Evolutionary conservation across 768 basidiomycete species (phyloP).

Genomic region (Mycena sanguinolenta): DNA sequence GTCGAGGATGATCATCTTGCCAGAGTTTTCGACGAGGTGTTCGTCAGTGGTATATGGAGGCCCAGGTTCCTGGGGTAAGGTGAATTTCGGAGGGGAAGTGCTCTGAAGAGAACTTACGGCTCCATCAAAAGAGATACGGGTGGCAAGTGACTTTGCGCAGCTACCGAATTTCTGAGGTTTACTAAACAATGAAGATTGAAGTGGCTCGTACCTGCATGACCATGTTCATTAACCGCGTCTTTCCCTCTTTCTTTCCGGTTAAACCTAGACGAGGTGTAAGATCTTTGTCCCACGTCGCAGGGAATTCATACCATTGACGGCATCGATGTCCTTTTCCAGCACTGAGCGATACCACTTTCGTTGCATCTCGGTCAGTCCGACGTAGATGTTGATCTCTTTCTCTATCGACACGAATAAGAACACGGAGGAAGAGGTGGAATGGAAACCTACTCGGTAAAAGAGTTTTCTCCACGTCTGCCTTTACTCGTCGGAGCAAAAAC

Average conservation of each 20-base stretch:
- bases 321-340: slow-evolving; percentile 98
- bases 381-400: slow-evolving; percentile 99
- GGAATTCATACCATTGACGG: slow-evolving; percentile 83
- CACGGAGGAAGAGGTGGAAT: not conserved
- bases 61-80: slow-evolving; percentile 83
- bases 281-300: not conserved
- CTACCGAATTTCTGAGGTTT: slow-evolving; percentile 43
- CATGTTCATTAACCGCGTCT: slow-evolving; percentile 97
- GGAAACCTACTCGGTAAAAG: slow-evolving; percentile 82
- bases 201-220: slow-evolving; percentile 89
- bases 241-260: slow-evolving; percentile 98
- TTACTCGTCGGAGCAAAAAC: slow-evolving; percentile 94
- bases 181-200: not conserved
- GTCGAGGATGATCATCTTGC: slow-evolving; percentile 98
- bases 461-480: slow-evolving; percentile 97
- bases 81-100: not conserved
- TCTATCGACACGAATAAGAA: slow-evolving; percentile 58
- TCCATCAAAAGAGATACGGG: slow-evolving; percentile 93
- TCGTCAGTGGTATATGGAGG: slow-evolving; percentile 99
- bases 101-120: slow-evolving; percentile 65
- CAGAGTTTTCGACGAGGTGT: slow-evolving; percentile 93
- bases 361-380: slow-evolving; percentile 97
- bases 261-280: slow-evolving; percentile 63
- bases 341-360: slow-evolving; percentile 97
- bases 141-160: slow-evolving; percentile 91